Evolutionary conservation across 768 basidiomycete genomes (phyloP).

Genomic region (Lanmaoa rubissima): DNA sequence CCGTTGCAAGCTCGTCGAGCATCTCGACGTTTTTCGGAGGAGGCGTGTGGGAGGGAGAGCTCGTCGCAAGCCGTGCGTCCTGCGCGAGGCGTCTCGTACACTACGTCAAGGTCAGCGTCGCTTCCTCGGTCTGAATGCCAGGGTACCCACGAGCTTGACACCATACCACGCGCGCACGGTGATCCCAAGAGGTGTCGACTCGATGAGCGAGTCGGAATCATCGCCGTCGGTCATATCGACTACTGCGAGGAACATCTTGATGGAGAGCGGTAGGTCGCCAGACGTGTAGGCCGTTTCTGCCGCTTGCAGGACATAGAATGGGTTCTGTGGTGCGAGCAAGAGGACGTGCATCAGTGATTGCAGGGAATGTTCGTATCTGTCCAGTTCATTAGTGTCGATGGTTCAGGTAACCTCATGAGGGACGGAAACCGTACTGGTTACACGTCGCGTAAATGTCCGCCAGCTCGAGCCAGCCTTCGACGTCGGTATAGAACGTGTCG

Average conservation of each 20-base stretch:
- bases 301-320: conserved; percentile 77
- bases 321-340: conserved; percentile 81
- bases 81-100: conserved; percentile 56
- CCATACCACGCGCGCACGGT: conserved; percentile 80
- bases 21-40: conserved; percentile 52
- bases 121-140: not conserved
- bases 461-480: conserved; percentile 86
- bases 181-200: conserved; percentile 50
- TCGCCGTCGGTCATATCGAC: conserved; percentile 75
- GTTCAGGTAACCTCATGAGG: not conserved
- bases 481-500: conserved; percentile 86
- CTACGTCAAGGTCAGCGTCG: conserved; percentile 34
- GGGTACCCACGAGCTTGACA: conserved; percentile 64
- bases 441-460: conserved; percentile 75
- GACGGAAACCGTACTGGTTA: conserved; percentile 55
- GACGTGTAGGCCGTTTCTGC: conserved; percentile 88
- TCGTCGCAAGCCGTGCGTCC: conserved; percentile 36
- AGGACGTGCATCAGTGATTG: conserved; percentile 80
- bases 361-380: conserved; percentile 69
- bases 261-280: conserved; percentile 68
- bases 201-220: conserved; percentile 47
- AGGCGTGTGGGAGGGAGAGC: conserved; percentile 57
- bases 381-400: not conserved
- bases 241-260: conserved; percentile 76
- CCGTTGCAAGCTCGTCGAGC: conserved; percentile 72